phyloP scores from a whole-genome alignment of 148 eudicot species.

The Fagopyrum homotropicum region DNA sequence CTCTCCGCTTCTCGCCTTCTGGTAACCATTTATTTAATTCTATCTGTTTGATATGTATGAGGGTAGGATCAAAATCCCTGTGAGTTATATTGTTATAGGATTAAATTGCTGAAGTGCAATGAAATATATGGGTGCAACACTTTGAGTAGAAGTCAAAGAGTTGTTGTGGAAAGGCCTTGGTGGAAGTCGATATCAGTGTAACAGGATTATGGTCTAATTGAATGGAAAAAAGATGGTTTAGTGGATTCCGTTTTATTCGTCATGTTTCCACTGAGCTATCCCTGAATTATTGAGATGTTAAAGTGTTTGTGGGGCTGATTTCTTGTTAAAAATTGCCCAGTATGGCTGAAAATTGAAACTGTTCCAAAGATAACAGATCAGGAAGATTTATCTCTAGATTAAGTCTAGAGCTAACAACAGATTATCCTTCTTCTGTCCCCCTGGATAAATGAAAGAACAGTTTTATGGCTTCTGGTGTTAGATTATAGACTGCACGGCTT shows the following conservation, averaged over 20 bases:
- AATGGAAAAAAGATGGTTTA: not conserved
- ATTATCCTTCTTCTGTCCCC: not conserved
- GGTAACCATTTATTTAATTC: slow-evolving; percentile 31
- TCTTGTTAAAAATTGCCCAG: not conserved
- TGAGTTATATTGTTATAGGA: not conserved
- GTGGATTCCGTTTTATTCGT: not conserved
- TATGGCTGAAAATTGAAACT: not conserved
- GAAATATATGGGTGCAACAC: not conserved
- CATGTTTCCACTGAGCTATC: not conserved
- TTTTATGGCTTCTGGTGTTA: not conserved
- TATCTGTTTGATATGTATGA: not conserved
- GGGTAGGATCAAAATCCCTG: not conserved
- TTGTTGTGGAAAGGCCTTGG: not conserved
- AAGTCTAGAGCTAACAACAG: not conserved
- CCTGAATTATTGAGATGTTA: not conserved
- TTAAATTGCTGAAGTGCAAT: not conserved
- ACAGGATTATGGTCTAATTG: not conserved
- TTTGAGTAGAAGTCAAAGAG: not conserved
- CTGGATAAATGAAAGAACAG: not conserved
- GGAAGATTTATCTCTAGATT: not conserved
- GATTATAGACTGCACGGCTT: not conserved
- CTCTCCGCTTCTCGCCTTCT: slow-evolving; percentile 80
- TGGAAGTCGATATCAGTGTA: slow-evolving; percentile 9
- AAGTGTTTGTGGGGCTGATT: slow-evolving; percentile 1
- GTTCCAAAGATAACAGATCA: not conserved